phyloP scores from a whole-genome alignment of 495 filamentous ascomycete genomes.

The Neurospora sp. region DNA sequence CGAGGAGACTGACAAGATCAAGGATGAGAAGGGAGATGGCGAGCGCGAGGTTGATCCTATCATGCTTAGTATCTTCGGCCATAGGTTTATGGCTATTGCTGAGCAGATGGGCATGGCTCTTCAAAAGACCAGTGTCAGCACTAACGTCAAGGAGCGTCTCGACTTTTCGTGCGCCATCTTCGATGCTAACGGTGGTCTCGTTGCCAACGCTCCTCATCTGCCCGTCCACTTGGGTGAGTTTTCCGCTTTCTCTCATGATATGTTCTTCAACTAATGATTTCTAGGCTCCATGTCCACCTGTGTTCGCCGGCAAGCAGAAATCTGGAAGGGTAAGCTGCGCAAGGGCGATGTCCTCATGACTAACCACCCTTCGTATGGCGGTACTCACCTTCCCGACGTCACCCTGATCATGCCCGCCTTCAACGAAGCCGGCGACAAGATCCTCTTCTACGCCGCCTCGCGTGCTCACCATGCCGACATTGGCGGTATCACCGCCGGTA shows the following conservation, averaged over 20 bases:
- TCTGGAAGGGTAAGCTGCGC: slow-evolving; percentile 83
- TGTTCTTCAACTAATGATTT: background rate
- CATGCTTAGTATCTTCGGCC: slow-evolving; percentile 89
- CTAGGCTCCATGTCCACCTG: slow-evolving; percentile 76
- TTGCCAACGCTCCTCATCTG: slow-evolving; percentile 91
- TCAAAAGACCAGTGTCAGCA: slow-evolving; percentile 95
- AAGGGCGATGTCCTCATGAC: slow-evolving; percentile 90
- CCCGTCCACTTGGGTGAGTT: slow-evolving; percentile 73
- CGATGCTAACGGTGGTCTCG: slow-evolving; percentile 78
- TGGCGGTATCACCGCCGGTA: slow-evolving; percentile 88
- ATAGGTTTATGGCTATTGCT: slow-evolving; percentile 97
- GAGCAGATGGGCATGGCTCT: slow-evolving; percentile 95
- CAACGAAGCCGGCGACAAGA: slow-evolving; percentile 59
- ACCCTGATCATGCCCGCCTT: slow-evolving; percentile 94
- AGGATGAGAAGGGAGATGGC: slow-evolving; percentile 35
- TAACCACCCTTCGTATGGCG: slow-evolving; percentile 92
- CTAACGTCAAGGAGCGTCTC: slow-evolving; percentile 94
- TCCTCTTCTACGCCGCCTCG: slow-evolving; percentile 94
- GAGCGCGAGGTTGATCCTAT: slow-evolving; percentile 67
- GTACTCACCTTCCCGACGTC: slow-evolving; percentile 75
- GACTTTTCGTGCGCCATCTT: slow-evolving; percentile 97
- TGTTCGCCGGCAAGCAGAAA: slow-evolving; percentile 82
- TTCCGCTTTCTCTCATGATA: no score
- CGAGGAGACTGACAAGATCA: slow-evolving; percentile 45
- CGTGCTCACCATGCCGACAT: slow-evolving; percentile 96